Evolutionary conservation across 495 filamentous ascomycete genomes (phyloP), one percentile per base, ranked within the genome.

Genomic region (Daldinia concentrica): DNA sequence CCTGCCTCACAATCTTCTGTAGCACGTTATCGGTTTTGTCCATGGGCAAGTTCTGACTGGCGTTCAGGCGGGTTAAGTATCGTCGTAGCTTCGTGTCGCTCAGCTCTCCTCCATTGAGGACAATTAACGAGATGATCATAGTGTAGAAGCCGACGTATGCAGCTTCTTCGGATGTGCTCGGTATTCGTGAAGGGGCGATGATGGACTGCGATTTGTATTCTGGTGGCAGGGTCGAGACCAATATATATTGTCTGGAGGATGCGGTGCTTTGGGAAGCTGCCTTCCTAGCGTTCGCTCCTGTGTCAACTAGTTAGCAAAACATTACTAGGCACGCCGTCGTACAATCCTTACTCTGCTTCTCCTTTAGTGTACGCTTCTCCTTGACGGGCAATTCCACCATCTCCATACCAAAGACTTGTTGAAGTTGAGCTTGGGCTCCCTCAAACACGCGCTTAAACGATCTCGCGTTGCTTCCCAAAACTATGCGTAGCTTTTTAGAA

Each of bases 111-210:
- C 90, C 91, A 14, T 83, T 81, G 4, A 92, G 79, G 15, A 87
- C 81, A 69, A 98, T 93, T 39, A 97, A 75, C 4, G 92, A 82
- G 34, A 97, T 87, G 22, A 97, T 81, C 69, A 94, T 89, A 8
- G 88, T 92, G 76, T 94, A 95, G 4, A 98, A 76, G 0, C 86
- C 94, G 6, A 89, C 86, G 79, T 98, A 98, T 14, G 90, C 85
- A 32, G 89, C 86, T 78, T 99, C 96, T 30, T 87, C 83, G 8
- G 82, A 79, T 0, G 82, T 74, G 30, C 86, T 89, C 11, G 91
- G 89, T 11, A 89, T 86, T 64, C 85, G 85, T 1, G 91, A 85
- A 0, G 95, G 94, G 0, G 83, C 72, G 12, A 97, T 79, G 63
- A 98, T 91, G 17, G 79, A 80, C 0, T 91, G 84, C 1, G 74